These are phyloP conservation scores for Cardiospermum halicacabum DNA, from an alignment of 345 rosid genomes.

Conservation along the genomic window DNA sequence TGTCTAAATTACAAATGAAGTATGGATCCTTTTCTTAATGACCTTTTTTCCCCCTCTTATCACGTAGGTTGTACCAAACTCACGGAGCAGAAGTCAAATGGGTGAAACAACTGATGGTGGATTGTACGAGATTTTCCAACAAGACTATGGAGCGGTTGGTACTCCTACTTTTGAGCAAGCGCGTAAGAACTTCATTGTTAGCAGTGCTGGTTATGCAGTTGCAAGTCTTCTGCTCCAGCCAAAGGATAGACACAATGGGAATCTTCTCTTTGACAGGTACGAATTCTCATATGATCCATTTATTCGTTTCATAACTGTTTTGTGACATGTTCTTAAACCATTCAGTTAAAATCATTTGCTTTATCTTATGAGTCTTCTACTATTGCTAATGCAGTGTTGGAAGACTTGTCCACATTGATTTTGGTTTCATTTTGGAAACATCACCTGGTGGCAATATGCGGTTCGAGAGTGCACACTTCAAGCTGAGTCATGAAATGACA, in stretches of 20 bases:
- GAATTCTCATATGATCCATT: conserved; percentile 14
- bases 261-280: conserved; percentile 95
- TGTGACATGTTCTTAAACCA: neutral
- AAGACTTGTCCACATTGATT: conserved; percentile 96
- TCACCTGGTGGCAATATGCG: conserved; percentile 98
- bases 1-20: neutral
- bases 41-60: conserved; percentile 1
- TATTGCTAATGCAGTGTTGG: conserved; percentile 53
- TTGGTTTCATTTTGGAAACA: conserved; percentile 92
- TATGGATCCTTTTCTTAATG: neutral
- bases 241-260: conserved; percentile 98
- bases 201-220: conserved; percentile 99
- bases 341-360: neutral
- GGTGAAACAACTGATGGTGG: conserved; percentile 99
- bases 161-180: conserved; percentile 86
- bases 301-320: conserved; percentile 11
- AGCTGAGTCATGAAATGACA: conserved; percentile 99
- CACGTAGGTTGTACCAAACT: conserved; percentile 82
- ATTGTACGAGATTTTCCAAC: conserved; percentile 93
- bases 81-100: conserved; percentile 98
- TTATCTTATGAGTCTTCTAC: neutral
- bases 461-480: conserved; percentile 96
- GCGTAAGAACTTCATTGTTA: conserved; percentile 87
- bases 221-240: conserved; percentile 98
- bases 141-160: conserved; percentile 95